Evolutionary conservation across 2,329 filamentous ascomycete species (phyloP), one percentile per base, ranked within the genome.

Genomic region (Xylaria sp.): DNA sequence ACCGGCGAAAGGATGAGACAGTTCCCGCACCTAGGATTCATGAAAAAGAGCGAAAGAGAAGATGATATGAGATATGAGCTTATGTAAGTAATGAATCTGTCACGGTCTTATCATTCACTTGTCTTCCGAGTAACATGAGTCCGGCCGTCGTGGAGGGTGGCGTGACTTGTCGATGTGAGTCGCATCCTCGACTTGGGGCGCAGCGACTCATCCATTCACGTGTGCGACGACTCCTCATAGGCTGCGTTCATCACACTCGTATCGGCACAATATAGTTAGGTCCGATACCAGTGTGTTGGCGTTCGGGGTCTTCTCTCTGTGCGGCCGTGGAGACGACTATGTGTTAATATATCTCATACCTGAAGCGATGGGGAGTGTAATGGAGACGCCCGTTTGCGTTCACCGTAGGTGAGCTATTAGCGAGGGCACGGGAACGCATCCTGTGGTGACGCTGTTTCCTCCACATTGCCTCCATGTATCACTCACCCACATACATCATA

Each of bases 61-160:
- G 2, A 5, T 10, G 3, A 16, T 42, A 56, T 52, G 55, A 55
- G 50, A 44, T 52, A 63, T 44, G 59, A 50, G 59, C 23, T 35
- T 39, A 50, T 35, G 53, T 35, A 39, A 30, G 44, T 47, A 5
- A 54, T 51, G 23, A 57, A 16, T 52, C 19, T 30, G 19, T 52
- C 18, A 47, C 44, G 34, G 48, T 51, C 23, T 51, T 11, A 35
- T 51, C 13, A 9, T 30, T 18, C 35, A 10, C 42, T 50, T 35
- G 19, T 18, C 48, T n/a, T 59, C 16, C 13, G n/a, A 6, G 23
- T 2, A n/a, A 9, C 8, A 30, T 5, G 13, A 52, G 13, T 42
- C 2, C 11, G 42, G 2, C 10, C 0, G 5, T 47, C 10, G n/a
- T 23, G 39, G 8, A 34, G 18, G 23, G n/a, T 10, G 47, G 47